phyloP scores from a whole-genome alignment of 1,284 basidiomycete genomes.

The Ceratobasidium sp. region DNA sequence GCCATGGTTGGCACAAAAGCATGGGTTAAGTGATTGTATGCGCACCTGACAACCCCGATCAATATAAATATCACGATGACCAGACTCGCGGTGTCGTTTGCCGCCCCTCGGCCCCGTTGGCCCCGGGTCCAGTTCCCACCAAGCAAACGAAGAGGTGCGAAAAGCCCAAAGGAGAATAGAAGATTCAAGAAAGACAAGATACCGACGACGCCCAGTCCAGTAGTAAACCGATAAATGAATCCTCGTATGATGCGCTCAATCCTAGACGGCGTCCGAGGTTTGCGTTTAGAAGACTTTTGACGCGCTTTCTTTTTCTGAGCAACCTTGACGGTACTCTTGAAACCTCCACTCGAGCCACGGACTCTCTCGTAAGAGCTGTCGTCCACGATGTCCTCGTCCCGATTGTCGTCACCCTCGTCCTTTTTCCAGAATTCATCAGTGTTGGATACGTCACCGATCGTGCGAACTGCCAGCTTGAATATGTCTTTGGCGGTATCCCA shows the following conservation, averaged over 20 bases:
- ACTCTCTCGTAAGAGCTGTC: slow-evolving; percentile 19
- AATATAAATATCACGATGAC: slow-evolving; percentile 71
- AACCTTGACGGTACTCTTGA: slow-evolving; percentile 37
- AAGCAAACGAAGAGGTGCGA: slow-evolving; percentile 52
- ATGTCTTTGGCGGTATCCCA: slow-evolving; percentile 67
- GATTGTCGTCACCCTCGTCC: slow-evolving; percentile 21
- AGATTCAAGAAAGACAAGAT: slow-evolving; percentile 74
- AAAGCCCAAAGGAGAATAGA: slow-evolving; percentile 43
- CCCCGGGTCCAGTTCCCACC: slow-evolving; percentile 62
- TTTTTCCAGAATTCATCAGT: slow-evolving; percentile 28
- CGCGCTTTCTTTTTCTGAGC: slow-evolving; percentile 4
- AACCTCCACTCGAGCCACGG: slow-evolving; percentile 11
- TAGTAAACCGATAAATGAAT: slow-evolving; percentile 71
- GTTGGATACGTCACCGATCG: slow-evolving; percentile 51
- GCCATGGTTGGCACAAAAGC: slow-evolving; percentile 13
- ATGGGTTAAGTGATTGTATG: neutral
- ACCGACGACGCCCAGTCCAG: slow-evolving; percentile 79
- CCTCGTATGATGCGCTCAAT: slow-evolving; percentile 54
- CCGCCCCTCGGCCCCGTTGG: slow-evolving; percentile 62
- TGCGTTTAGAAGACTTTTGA: slow-evolving; percentile 15
- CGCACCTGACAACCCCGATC: slow-evolving; percentile 71
- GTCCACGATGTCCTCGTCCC: slow-evolving; percentile 29
- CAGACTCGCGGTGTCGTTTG: slow-evolving; percentile 64
- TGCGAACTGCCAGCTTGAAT: slow-evolving; percentile 68
- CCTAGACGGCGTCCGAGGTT: slow-evolving; percentile 10